These are phyloP conservation scores for Pythium dissimile DNA, from an alignment of 352 stramenopile species.

Conservation along the genomic window DNA sequence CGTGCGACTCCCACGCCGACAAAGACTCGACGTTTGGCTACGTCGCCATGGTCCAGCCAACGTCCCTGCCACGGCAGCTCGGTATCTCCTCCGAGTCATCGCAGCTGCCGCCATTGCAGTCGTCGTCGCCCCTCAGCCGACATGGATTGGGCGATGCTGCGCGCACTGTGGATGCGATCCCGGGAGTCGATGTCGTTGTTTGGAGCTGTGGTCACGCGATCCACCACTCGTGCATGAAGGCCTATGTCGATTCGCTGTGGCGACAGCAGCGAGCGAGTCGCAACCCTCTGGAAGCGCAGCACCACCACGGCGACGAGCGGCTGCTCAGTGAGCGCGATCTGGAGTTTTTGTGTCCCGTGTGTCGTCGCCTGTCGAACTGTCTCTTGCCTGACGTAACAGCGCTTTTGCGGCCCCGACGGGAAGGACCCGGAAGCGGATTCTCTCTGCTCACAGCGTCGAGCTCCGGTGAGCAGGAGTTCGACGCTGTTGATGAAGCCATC, in stretches of 20 bases:
- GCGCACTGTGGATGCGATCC: not conserved
- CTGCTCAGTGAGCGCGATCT: slow-evolving; percentile 62
- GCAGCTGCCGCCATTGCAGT: slow-evolving; percentile 2
- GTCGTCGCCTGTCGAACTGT: slow-evolving; percentile 70
- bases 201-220: slow-evolving; percentile 76
- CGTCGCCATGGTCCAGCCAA: slow-evolving; percentile 69
- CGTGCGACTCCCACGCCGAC: slow-evolving; percentile 35
- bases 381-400: slow-evolving; percentile 41
- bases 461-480: slow-evolving; percentile 7
- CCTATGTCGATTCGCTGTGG: slow-evolving; percentile 69
- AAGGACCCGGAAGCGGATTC: slow-evolving; percentile 12
- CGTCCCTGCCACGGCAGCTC: slow-evolving; percentile 43
- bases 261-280: slow-evolving; percentile 45
- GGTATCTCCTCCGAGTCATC: not conserved
- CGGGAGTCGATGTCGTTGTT: slow-evolving; percentile 37
- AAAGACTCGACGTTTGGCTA: slow-evolving; percentile 55
- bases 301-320: slow-evolving; percentile 45
- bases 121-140: not conserved
- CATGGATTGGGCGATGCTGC: not conserved
- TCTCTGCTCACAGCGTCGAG: slow-evolving; percentile 2
- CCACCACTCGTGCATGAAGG: slow-evolving; percentile 63
- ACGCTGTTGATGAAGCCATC: not conserved
- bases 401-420: not conserved
- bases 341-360: slow-evolving; percentile 80
- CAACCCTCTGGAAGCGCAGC: slow-evolving; percentile 33